phyloP scores from a whole-genome alignment of 192 early-diverging fungal genomes.

The Phlyctochytrium bullatum region DNA sequence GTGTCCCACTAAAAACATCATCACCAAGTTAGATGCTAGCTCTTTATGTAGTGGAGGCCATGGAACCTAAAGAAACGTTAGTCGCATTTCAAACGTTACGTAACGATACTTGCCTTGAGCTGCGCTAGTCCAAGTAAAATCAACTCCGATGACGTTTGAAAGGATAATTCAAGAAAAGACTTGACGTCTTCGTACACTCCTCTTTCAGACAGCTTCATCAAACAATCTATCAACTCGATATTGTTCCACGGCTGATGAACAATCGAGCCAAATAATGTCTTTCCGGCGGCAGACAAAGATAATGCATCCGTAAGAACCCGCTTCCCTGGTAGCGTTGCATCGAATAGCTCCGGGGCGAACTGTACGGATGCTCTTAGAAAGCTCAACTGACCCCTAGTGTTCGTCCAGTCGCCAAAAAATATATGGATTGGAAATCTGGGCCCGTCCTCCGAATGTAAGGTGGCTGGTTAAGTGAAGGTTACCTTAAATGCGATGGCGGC shows the following conservation, averaged over 20 bases:
- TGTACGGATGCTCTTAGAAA: conserved; percentile 62
- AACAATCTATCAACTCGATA: conserved; percentile 68
- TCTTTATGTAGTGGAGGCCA: conserved; percentile 54
- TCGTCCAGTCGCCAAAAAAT: conserved; percentile 74
- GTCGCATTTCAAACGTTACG: background rate
- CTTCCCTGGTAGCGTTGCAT: conserved; percentile 20
- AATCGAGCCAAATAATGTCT: conserved; percentile 35
- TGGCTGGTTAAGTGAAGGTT: background rate
- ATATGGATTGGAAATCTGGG: conserved; percentile 65
- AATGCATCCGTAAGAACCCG: conserved; percentile 2
- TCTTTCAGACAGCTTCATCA: conserved; percentile 55
- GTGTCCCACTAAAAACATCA: conserved; percentile 66
- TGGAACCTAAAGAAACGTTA: conserved; percentile 28
- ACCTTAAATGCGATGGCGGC: background rate
- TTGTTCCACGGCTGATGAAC: conserved; percentile 63
- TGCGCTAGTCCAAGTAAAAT: conserved; percentile 71
- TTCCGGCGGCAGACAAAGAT: conserved; percentile 12
- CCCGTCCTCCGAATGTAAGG: conserved; percentile 42
- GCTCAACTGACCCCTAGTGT: conserved; percentile 67
- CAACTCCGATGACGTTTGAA: conserved; percentile 69
- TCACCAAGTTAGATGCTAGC: conserved; percentile 55
- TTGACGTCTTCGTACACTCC: conserved; percentile 57
- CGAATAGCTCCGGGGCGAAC: conserved; percentile 58
- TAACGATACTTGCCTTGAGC: conserved; percentile 44
- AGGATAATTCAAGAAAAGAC: conserved; percentile 58